Conservation (phyloP, 1,284 basidiomycete species). For the Cryptococcus jaspeensis region DNA sequence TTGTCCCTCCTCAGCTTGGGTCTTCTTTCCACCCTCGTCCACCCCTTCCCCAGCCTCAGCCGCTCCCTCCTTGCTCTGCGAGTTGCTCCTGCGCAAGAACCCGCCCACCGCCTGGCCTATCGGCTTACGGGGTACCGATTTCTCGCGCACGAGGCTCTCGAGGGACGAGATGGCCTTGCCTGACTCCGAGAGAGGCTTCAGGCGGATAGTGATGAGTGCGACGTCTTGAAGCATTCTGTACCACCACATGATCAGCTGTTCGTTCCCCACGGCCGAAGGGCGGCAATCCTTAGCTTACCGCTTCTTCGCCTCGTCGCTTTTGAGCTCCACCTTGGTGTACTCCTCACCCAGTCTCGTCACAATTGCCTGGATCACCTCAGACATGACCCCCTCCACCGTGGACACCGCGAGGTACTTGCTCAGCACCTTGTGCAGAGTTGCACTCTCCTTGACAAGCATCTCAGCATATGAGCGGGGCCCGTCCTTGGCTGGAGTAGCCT, state of each 20-base stretch:
- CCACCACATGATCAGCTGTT: constrained; percentile 9
- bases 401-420: constrained; percentile 78
- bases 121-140: constrained; percentile 52
- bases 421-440: constrained; percentile 93
- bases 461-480: constrained; percentile 71
- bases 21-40: background rate
- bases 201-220: constrained; percentile 68
- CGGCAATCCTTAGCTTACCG: too few species aligned
- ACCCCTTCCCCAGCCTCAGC: constrained; percentile 2
- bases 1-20: constrained; percentile 1
- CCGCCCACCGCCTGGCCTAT: constrained; percentile 40
- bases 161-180: constrained; percentile 63
- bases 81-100: constrained; percentile 34
- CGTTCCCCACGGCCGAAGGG: background rate
- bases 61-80: background rate
- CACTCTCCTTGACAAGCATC: constrained; percentile 89
- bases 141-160: constrained; percentile 76
- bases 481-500: constrained; percentile 58
- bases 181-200: constrained; percentile 59
- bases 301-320: constrained; percentile 74
- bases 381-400: constrained; percentile 86
- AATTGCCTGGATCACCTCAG: constrained; percentile 86
- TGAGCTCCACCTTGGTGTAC: constrained; percentile 74
- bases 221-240: constrained; percentile 74
- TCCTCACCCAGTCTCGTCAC: constrained; percentile 83